Base-by-base conservation (phyloP, 2,329 filamentous ascomycete species). In the Cladorrhinum sp. region DNA sequence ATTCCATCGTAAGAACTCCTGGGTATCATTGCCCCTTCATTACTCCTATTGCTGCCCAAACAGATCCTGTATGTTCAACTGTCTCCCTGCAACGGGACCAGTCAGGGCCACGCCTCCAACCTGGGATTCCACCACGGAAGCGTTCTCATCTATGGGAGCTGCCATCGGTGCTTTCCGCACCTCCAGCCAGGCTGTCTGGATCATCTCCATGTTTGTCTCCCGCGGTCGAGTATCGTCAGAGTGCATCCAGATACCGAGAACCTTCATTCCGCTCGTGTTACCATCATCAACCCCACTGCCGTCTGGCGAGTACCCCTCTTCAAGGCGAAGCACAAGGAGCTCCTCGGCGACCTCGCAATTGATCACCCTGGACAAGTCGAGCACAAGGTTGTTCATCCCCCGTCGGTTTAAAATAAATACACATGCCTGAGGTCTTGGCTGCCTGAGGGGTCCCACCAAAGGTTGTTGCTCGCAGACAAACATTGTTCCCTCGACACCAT, bases 401-500 rank as follows among this genome's bases (percentile, higher is more conserved):
- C 86, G 83, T 50, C 90, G 81, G 74, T 91, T 93, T 63, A 93
- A 79, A 6, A 93, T 80, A 68, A 92, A 89, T 16, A 91, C 83
- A 75, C 85, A 85, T 22, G 79, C 77, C 16, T 78, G 71, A 36
- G 78, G 72, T 53, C 77, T 36, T 52, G 74, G 71, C 32, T 75
- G 66, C 69, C 72, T 58, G 70, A 65, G 62, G 25, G 73, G 74
- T 2, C 73, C 71, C 2, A 72, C 67, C 68, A 78, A 63, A 64
- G 76, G 80, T 66, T 76, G 73, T 70, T 85, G 81, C 65, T 89
- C 83, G 78, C 91, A 96, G 57, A 98, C 85, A 73, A 98, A 99
- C 65, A 98, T 79, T 12, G 91, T 90, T 41, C 95, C 95, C 75
- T 96, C 93, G 10, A 93, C 83, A 59, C 88, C 90, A 50, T 84